phyloP scores from a whole-genome alignment of 2,329 filamentous ascomycete genomes.

The Alternaria rosae region DNA sequence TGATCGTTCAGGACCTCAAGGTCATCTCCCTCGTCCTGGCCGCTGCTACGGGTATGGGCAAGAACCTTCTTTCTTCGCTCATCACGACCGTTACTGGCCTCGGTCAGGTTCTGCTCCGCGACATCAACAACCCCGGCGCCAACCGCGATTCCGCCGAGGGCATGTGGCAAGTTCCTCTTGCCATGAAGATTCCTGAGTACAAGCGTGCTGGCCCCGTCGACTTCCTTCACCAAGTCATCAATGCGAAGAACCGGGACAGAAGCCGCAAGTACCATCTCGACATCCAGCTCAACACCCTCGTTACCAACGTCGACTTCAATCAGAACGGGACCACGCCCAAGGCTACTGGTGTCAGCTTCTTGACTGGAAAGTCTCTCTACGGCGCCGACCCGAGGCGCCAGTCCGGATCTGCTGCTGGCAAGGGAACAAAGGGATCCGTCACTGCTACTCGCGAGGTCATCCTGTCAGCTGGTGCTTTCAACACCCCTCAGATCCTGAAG shows the following conservation, averaged over 20 bases:
- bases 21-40: constrained; percentile 60
- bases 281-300: constrained; percentile 66
- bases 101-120: constrained; percentile 55
- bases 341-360: constrained; percentile 52
- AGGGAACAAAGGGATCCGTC: constrained; percentile 35
- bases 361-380: constrained; percentile 51
- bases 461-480: constrained; percentile 61
- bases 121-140: constrained; percentile 59
- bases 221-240: constrained; percentile 58
- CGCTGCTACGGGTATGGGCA: constrained; percentile 60
- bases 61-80: constrained; percentile 38
- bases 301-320: constrained; percentile 71
- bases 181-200: constrained; percentile 51
- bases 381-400: constrained; percentile 46
- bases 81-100: constrained; percentile 55
- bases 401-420: constrained; percentile 15
- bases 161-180: constrained; percentile 65
- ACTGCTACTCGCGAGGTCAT: constrained; percentile 38
- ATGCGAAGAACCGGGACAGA: constrained; percentile 59
- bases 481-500: constrained; percentile 70
- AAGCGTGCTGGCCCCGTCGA: constrained; percentile 63
- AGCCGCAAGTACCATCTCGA: constrained; percentile 63
- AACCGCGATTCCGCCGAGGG: constrained; percentile 57
- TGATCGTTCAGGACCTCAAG: constrained; percentile 61
- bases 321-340: constrained; percentile 62